phyloP scores from a whole-genome alignment of 176 grass and related monocot genomes.

The Urochloa ruziziensis region DNA sequence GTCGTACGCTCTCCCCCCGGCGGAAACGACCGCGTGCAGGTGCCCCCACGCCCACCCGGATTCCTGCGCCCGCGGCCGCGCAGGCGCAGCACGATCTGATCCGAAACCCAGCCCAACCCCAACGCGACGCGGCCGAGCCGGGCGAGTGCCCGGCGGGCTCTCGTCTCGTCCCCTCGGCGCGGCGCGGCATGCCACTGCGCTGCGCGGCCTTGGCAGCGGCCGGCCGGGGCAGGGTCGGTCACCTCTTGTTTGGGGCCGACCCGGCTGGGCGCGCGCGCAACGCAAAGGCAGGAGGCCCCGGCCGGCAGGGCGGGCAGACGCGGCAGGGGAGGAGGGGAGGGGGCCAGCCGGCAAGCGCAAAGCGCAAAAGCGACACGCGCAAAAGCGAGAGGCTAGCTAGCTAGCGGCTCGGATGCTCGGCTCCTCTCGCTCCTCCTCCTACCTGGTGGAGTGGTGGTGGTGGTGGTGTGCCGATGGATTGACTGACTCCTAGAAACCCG shows the following conservation, averaged over 20 bases:
- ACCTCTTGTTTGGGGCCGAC: conserved; percentile 21
- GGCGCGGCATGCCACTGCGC: conserved; percentile 5
- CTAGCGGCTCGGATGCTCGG: neutral
- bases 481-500: conserved; percentile 63
- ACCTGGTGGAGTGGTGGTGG: neutral
- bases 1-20: neutral
- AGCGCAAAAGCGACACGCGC: conserved; percentile 17
- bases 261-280: neutral
- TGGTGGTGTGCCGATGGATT: neutral
- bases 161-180: conserved; percentile 3
- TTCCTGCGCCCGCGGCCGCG: neutral
- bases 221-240: neutral
- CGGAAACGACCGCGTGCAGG: conserved; percentile 29
- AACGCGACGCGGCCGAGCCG: neutral
- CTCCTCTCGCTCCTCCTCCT: neutral
- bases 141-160: neutral
- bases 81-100: neutral
- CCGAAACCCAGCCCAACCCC: neutral
- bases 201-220: neutral
- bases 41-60: neutral
- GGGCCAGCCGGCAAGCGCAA: conserved; percentile 30
- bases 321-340: neutral
- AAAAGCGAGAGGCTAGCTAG: neutral
- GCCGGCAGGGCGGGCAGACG: neutral
- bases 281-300: neutral